Conservation (phyloP, 495 filamentous ascomycete species). For the Neurospora sp. region DNA sequence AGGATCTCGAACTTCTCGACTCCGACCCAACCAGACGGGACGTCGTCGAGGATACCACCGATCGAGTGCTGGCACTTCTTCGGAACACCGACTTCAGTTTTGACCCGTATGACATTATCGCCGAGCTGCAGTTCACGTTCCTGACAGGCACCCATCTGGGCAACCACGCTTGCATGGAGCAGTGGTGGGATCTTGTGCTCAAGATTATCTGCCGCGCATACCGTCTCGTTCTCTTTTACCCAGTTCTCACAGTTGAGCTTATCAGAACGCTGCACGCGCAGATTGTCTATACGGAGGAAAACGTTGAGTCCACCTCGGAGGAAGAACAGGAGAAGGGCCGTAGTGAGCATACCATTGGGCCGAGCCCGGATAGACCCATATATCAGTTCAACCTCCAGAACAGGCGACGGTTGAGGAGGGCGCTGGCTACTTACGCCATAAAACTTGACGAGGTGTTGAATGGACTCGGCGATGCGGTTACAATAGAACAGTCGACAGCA, state of each 20-base stretch:
- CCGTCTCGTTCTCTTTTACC: conserved; percentile 42
- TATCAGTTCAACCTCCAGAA: conserved; percentile 39
- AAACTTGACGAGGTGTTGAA: conserved; percentile 28
- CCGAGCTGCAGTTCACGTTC: conserved; percentile 81
- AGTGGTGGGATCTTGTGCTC: conserved; percentile 70
- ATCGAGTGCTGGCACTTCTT: conserved; percentile 20
- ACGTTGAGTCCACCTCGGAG: conserved; percentile 34
- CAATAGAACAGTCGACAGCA: conserved; percentile 23
- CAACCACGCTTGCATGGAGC: conserved; percentile 77
- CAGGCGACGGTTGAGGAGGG: conserved; percentile 19
- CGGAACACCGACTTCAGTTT: background rate
- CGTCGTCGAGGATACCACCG: conserved; percentile 23
- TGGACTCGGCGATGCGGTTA: conserved; percentile 17
- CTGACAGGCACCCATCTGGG: conserved; percentile 69
- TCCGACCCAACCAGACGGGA: conserved; percentile 15
- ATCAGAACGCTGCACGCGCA: conserved; percentile 59
- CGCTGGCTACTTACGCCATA: conserved; percentile 33
- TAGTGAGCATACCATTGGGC: background rate
- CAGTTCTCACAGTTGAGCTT: conserved; percentile 49
- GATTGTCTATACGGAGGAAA: conserved; percentile 57
- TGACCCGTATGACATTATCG: conserved; percentile 49
- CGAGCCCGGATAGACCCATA: conserved; percentile 22
- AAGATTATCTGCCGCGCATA: conserved; percentile 61
- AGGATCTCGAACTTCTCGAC: conserved; percentile 62
- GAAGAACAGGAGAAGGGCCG: conserved; percentile 12